Conservation (phyloP, 768 basidiomycete species). For the Podaxis pistillaris region DNA sequence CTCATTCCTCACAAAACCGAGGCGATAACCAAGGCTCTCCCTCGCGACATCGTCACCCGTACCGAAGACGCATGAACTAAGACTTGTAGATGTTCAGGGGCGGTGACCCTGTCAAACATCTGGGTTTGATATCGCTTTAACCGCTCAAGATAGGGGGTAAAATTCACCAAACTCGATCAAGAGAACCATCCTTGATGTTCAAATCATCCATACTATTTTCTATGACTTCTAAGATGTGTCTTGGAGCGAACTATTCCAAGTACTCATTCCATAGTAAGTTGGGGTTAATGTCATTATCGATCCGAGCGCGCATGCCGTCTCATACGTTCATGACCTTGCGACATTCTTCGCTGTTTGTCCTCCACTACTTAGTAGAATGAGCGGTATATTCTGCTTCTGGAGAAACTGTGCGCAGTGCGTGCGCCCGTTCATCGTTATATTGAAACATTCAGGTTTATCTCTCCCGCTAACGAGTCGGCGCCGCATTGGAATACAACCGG, state of each 20-base stretch:
- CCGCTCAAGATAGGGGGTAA: background rate
- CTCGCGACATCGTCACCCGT: constrained; percentile 76
- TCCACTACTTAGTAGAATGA: constrained; percentile 91
- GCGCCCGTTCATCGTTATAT: constrained; percentile 93
- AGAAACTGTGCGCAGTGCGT: constrained; percentile 91
- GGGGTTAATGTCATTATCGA: constrained; percentile 72
- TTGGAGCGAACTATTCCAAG: constrained; percentile 96
- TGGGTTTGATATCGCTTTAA: too few relatives aligned
- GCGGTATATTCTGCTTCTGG: constrained; percentile 75
- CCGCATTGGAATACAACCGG: constrained; percentile 94
- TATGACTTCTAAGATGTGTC: constrained; percentile 88
- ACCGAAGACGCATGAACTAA: constrained; percentile 75
- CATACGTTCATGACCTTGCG: constrained; percentile 92
- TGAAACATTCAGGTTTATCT: constrained; percentile 98
- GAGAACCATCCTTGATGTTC: constrained; percentile 75
- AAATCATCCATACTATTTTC: constrained; percentile 94
- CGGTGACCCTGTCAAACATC: constrained; percentile 26
- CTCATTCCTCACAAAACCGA: constrained; percentile 53
- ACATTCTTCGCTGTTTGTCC: constrained; percentile 98
- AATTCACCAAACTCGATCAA: constrained; percentile 76
- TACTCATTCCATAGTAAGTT: constrained; percentile 86
- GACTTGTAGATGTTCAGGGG: constrained; percentile 43
- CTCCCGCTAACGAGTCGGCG: constrained; percentile 91
- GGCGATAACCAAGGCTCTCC: constrained; percentile 61
- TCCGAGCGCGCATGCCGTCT: constrained; percentile 92